These are phyloP conservation scores for Apiotrichum laibachii DNA, from an alignment of 1,284 basidiomycete genomes.

Conservation along the genomic window DNA sequence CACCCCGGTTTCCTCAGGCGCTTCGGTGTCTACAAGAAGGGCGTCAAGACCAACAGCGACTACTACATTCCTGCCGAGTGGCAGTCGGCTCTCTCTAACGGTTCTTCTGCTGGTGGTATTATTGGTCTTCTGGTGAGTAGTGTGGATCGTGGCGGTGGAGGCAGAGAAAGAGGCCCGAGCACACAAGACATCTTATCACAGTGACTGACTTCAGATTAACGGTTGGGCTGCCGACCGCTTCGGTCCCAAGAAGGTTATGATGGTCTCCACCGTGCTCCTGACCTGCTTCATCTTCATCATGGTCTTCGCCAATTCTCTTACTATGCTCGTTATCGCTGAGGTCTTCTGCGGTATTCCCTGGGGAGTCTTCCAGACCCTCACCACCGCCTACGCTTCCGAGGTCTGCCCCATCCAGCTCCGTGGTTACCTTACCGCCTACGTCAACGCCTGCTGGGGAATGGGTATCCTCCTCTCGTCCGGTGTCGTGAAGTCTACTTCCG, in stretches of 20 bases:
- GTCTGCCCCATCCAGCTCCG: conserved; percentile 52
- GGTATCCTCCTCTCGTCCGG: conserved; percentile 48
- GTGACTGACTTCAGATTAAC: conserved; percentile 13
- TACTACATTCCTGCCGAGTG: conserved; percentile 22
- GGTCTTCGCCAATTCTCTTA: conserved; percentile 35
- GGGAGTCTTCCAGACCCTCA: conserved; percentile 27
- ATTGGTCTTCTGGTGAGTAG: conserved; percentile 16
- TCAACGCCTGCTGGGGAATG: conserved; percentile 49
- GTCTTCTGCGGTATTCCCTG: conserved; percentile 31
- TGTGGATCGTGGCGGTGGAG: neutral
- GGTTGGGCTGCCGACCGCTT: conserved; percentile 25
- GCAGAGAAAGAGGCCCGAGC: no score
- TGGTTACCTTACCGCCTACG: conserved; percentile 43
- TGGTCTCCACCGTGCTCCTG: conserved; percentile 38
- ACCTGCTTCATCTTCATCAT: conserved; percentile 40
- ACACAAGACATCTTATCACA: no score
- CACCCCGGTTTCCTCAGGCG: conserved; percentile 41
- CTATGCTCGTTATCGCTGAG: conserved; percentile 28
- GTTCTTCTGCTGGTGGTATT: conserved; percentile 15
- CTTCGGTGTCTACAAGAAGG: conserved; percentile 29
- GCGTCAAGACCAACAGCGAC: conserved; percentile 19
- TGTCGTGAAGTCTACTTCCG: conserved; percentile 48
- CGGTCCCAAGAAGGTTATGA: conserved; percentile 28
- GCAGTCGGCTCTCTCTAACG: conserved; percentile 26
- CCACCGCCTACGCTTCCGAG: conserved; percentile 49